Base-by-base conservation (phyloP, 768 basidiomycete genomes). In the Leccinum subgranulosum region DNA sequence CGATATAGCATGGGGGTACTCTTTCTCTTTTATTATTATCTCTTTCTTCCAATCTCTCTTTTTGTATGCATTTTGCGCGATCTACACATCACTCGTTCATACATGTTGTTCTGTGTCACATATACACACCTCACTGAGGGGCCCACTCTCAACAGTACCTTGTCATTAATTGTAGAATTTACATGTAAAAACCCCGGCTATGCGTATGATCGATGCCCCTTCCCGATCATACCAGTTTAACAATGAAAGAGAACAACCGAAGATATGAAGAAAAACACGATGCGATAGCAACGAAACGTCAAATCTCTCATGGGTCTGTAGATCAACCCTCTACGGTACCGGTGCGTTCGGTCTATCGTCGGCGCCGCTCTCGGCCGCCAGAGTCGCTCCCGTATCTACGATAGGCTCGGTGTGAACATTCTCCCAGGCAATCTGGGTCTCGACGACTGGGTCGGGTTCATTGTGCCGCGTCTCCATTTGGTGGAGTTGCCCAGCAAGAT, bases 151-250 rank as follows among this genome's bases (percentile, higher is more conserved):
- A 39, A 39, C 56, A 54, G 49, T 66, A 66, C 55, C 36, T 39
- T 66, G 58, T 63, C 54, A 61, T 65, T 67, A 71, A 57, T 70
- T 41, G 64, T 72, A 72, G 54, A 69, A 34, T 63, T 62, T 66
- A 69, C 47, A 47, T 62, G 70, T 72, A 64, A 52, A 61, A 58
- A 23, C 23, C 51, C 43, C 70, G 59, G 56, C 29, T 64, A 51
- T 63, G 51, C 55, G 55, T 52, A 46, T 54, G 62, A 47, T 57
- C 41, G 15, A 60, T 57, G 58, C 29, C 17, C 41, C 36, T 51
- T 57, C 8, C 23, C 50, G 39, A 57, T 49, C 43, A 33, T 53
- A 54, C 47, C 48, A 49, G 10, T 41, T 41, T 11, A 15, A 50
- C 53, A 39, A 39, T 50, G 43, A 36, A 25, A 27, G 23, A n/a